phyloP scores from a whole-genome alignment of 2,329 filamentous ascomycete species.

The Epichloe hybrida region DNA sequence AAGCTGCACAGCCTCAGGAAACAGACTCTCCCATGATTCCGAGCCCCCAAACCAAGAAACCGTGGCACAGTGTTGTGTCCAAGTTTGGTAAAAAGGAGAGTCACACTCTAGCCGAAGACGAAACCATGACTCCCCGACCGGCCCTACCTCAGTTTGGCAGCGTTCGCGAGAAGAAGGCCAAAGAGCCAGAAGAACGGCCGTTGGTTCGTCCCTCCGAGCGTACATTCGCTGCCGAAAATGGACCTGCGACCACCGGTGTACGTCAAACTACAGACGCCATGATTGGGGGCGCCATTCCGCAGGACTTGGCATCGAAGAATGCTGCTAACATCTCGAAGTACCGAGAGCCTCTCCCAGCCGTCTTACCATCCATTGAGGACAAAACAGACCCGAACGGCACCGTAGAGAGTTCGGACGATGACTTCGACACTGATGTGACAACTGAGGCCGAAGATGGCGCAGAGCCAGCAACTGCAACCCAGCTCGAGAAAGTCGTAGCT shows the following conservation, averaged over 20 bases:
- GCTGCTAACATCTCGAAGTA: conserved; percentile 43
- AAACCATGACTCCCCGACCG: conserved; percentile 61
- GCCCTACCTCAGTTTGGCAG: conserved; percentile 65
- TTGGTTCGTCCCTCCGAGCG: conserved; percentile 40
- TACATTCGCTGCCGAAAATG: conserved; percentile 11
- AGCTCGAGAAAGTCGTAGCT: background rate
- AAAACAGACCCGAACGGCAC: conserved; percentile 47
- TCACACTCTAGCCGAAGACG: conserved; percentile 41
- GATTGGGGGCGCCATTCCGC: conserved; percentile 39
- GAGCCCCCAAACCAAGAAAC: conserved; percentile 25
- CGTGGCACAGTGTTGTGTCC: conserved; percentile 39
- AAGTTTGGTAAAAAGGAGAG: conserved; percentile 38
- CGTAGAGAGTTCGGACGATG: conserved; percentile 19
- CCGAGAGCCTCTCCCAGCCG: conserved; percentile 53
- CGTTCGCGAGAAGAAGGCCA: conserved; percentile 48
- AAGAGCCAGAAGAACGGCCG: conserved; percentile 40
- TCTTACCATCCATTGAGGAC: conserved; percentile 57
- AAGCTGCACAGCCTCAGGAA: conserved; percentile 25
- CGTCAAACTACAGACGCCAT: conserved; percentile 46
- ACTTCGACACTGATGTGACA: conserved; percentile 9
- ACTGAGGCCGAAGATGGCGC: conserved; percentile 6
- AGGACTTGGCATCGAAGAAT: conserved; percentile 39
- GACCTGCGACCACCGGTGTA: conserved; percentile 9
- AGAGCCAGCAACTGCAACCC: background rate
- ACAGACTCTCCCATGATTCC: conserved; percentile 25